Base-by-base conservation (phyloP, 2,329 filamentous ascomycete genomes). In the Chaetomiaceae sp. region DNA sequence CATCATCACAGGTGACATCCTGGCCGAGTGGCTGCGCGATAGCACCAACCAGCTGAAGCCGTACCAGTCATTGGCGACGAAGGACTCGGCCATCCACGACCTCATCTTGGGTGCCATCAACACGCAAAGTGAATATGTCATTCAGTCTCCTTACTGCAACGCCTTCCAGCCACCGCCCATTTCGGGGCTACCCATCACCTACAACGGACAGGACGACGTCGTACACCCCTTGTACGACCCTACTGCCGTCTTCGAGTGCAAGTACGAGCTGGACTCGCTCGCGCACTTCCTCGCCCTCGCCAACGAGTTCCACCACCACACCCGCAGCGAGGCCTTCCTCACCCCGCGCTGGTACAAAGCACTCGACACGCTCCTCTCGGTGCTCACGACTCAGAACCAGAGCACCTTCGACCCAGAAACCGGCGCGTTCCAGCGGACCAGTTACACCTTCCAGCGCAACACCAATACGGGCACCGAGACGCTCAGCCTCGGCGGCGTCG, bases 181-280 rank as follows among this genome's bases (percentile, higher is more conserved):
- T 6, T 90, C 88, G 53, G 79, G 84, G 14, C 73, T 97, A 1
- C 68, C 74, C 3, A 72, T 84, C 6, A 83, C 82, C 14, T 76
- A 78, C 57, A 95, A 91, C 59, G 87, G 87, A 3, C 87, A 95
- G 62, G 78, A 84, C 17, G 93, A 98, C 60, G 67, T 63, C 8
- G 93, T 98, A 0, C 88, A 95, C 58, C 93, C 93, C 0, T 73
- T 75, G 1, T 97, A 95, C 62, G 89, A 97, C 60, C 84, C 84
- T 0, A 79, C 75, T 0, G 78, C 83, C 39, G 93, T 98, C 3
- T 98, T 96, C 55, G 93, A 98, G 67, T 98, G 93, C 78, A 98
- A 98, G 68, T 98, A 97, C 67, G 93, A 98, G 70, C 81, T 98
- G 18, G 93, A 98, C 68, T 96, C 90, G 8, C 74, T 98, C 0